These are phyloP conservation scores for Gloeopeniophorella convolvens DNA, from an alignment of 768 basidiomycete species.

Conservation along the genomic window DNA sequence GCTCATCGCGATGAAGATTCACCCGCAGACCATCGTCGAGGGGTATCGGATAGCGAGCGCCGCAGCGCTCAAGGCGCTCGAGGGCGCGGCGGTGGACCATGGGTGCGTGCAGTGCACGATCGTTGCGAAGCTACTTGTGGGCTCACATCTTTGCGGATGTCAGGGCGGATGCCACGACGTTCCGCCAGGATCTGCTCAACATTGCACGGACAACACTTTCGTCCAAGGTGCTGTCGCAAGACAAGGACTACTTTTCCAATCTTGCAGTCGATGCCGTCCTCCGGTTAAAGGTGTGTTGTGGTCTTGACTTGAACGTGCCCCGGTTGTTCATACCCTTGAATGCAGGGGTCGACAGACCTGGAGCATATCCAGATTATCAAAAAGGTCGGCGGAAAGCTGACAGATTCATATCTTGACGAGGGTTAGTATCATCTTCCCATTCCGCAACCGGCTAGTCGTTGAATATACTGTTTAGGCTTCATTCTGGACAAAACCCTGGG, in stretches of 20 bases:
- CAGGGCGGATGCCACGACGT: slow-evolving; percentile 64
- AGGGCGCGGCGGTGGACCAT: slow-evolving; percentile 77
- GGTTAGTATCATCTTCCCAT: slow-evolving; percentile 37
- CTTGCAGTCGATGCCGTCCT: slow-evolving; percentile 96
- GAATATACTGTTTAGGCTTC: slow-evolving; percentile 53
- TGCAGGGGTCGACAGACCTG: slow-evolving; percentile 87
- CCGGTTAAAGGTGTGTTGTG: slow-evolving; percentile 62
- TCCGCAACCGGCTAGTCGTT: neutral
- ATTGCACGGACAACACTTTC: slow-evolving; percentile 95
- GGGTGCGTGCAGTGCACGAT: slow-evolving; percentile 53
- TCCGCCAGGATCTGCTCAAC: slow-evolving; percentile 89
- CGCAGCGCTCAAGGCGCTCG: slow-evolving; percentile 79
- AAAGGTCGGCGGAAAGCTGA: slow-evolving; percentile 98
- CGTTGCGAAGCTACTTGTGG: neutral
- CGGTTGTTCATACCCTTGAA: neutral
- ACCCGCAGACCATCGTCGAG: slow-evolving; percentile 97
- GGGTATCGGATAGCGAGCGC: slow-evolving; percentile 89
- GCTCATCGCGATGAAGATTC: slow-evolving; percentile 84
- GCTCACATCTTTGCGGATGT: neutral
- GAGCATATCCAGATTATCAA: slow-evolving; percentile 99
- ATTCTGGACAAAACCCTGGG: slow-evolving; percentile 96
- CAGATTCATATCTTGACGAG: slow-evolving; percentile 97
- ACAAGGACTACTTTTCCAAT: slow-evolving; percentile 97
- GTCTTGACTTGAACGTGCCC: neutral
- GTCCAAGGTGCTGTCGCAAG: slow-evolving; percentile 92